phyloP scores from a whole-genome alignment of 257 asterid genomes.

The Datura wrightii region DNA sequence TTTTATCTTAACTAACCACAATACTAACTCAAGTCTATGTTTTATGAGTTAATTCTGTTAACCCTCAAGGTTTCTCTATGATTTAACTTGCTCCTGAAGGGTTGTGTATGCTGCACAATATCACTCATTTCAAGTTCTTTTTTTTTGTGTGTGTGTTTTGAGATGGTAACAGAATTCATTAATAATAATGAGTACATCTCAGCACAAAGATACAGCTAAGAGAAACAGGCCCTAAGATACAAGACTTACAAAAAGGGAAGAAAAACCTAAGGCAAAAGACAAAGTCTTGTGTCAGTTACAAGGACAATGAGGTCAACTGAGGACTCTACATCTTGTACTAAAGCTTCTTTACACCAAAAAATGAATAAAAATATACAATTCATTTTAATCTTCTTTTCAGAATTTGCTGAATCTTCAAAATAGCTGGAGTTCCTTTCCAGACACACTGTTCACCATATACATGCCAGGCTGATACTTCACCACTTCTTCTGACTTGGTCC shows the following conservation, averaged over 20 bases:
- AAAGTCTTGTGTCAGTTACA: not conserved
- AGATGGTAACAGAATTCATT: not conserved
- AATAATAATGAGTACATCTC: not conserved
- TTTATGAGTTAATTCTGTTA: not conserved
- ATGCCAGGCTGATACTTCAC: not conserved
- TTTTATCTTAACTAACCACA: no score
- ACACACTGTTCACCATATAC: not conserved
- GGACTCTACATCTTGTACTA: not conserved
- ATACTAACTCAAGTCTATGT: not conserved
- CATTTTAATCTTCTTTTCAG: not conserved
- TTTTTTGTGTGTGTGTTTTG: not conserved
- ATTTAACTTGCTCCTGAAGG: not conserved
- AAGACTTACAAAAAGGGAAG: not conserved
- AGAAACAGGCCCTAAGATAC: not conserved
- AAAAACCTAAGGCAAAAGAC: not conserved
- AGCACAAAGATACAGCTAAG: not conserved
- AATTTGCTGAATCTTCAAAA: not conserved
- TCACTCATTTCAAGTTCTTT: not conserved
- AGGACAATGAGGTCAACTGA: not conserved
- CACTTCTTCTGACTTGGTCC: not conserved
- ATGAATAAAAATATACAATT: not conserved
- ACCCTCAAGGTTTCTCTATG: constrained; percentile 11
- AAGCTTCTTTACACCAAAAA: not conserved
- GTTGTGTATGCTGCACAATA: not conserved
- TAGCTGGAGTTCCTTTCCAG: not conserved